phyloP scores from a whole-genome alignment of 352 stramenopile genomes.

The Globisporangium alternatum region DNA sequence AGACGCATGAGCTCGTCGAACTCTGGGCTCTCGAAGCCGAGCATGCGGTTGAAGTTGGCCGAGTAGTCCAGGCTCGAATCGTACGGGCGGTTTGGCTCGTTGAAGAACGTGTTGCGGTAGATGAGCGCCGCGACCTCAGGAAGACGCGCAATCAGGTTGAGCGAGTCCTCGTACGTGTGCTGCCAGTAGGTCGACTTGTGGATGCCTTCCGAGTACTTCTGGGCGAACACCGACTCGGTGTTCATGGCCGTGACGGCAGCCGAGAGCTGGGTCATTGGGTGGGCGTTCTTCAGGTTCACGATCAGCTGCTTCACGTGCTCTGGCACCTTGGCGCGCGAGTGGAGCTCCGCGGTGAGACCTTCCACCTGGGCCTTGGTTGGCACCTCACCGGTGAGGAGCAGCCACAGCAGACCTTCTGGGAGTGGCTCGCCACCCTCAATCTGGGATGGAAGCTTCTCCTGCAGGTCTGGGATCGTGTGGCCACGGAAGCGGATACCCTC shows the following conservation, averaged over 20 bases:
- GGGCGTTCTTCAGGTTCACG: constrained; percentile 95
- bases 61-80: constrained; percentile 98
- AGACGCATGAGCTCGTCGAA: constrained; percentile 99
- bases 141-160: constrained; percentile 97
- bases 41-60: constrained; percentile 98
- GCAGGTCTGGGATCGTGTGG: constrained; percentile 98
- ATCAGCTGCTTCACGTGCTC: constrained; percentile 95
- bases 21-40: constrained; percentile 94
- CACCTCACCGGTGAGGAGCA: constrained; percentile 97
- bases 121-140: constrained; percentile 98
- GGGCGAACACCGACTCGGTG: constrained; percentile 95
- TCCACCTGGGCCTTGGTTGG: constrained; percentile 96
- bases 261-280: constrained; percentile 99
- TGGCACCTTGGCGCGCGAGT: constrained; percentile 93
- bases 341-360: constrained; percentile 94
- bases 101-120: constrained; percentile 99
- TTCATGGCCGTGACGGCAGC: constrained; percentile 93
- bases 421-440: constrained; percentile 93
- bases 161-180: constrained; percentile 97
- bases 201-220: constrained; percentile 96
- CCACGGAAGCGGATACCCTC: constrained; percentile 99
- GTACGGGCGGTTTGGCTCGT: constrained; percentile 91
- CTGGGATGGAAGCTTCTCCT: constrained; percentile 93
- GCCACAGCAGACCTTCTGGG: constrained; percentile 96
- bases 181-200: constrained; percentile 99